Conservation (phyloP, 352 stramenopile species). For the Globisporangium okanoganense region DNA sequence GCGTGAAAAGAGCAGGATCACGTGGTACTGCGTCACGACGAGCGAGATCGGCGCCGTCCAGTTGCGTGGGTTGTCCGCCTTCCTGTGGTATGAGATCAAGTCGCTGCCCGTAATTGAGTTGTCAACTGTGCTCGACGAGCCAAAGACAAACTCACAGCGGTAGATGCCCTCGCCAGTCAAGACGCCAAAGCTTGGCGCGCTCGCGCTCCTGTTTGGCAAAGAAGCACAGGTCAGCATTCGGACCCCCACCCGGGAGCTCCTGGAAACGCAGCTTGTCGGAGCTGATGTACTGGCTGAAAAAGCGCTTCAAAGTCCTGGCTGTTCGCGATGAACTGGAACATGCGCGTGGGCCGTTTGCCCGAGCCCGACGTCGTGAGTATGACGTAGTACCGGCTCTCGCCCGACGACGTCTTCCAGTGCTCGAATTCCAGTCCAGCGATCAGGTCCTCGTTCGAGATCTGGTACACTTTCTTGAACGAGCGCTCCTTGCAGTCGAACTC, state of each 20-base stretch:
- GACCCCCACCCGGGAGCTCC: constrained; percentile 86
- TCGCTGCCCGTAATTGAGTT: constrained; percentile 77
- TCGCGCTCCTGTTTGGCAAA: constrained; percentile 79
- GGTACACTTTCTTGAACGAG: constrained; percentile 85
- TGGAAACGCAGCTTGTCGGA: constrained; percentile 85
- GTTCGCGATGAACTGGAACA: constrained; percentile 90
- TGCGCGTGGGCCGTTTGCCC: constrained; percentile 81
- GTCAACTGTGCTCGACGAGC: constrained; percentile 66
- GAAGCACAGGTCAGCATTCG: constrained; percentile 70
- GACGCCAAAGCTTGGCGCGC: constrained; percentile 85
- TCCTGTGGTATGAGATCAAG: constrained; percentile 66
- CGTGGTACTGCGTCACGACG: constrained; percentile 90
- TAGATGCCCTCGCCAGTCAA: constrained; percentile 89
- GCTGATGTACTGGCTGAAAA: constrained; percentile 82
- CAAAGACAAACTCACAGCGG: constrained; percentile 84
- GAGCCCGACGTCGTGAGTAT: constrained; percentile 84
- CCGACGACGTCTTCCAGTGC: constrained; percentile 59
- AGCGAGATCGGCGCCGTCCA: constrained; percentile 79
- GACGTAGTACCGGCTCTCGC: constrained; percentile 63
- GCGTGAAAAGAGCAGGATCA: constrained; percentile 84
- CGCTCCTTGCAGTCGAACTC: constrained; percentile 87
- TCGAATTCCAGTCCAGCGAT: constrained; percentile 84
- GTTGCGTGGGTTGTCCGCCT: constrained; percentile 43
- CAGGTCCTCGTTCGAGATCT: constrained; percentile 83
- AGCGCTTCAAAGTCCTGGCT: constrained; percentile 71